Conservation (phyloP, 2,329 filamentous ascomycete genomes). For the Penicillium sp. region DNA sequence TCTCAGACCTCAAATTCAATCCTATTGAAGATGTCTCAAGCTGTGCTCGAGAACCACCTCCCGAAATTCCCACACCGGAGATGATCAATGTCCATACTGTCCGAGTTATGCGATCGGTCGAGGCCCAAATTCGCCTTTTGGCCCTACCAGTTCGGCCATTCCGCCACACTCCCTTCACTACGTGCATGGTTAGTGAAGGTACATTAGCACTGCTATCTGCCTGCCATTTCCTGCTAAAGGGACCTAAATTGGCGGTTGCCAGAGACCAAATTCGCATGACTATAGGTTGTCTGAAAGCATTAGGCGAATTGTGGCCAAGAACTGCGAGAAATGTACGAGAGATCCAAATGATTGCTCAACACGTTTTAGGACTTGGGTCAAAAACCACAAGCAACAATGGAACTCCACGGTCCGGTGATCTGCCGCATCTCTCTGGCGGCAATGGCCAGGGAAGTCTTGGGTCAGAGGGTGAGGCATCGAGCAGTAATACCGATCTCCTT, state of each 20-base stretch:
- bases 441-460: constrained; percentile 1
- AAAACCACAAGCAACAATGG: background rate
- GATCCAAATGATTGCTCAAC: constrained; percentile 46
- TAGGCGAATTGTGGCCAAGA: constrained; percentile 46
- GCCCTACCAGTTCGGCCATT: constrained; percentile 41
- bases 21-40: constrained; percentile 45
- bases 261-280: constrained; percentile 48
- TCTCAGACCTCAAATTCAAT: constrained; percentile 47
- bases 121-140: constrained; percentile 46
- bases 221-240: constrained; percentile 39
- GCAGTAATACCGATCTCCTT: constrained; percentile 10
- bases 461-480: constrained; percentile 3
- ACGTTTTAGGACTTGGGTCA: constrained; percentile 28
- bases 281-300: constrained; percentile 45
- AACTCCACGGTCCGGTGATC: background rate
- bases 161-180: constrained; percentile 45
- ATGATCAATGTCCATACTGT: constrained; percentile 45
- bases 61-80: constrained; percentile 20
- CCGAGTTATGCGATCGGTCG: constrained; percentile 43
- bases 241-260: constrained; percentile 38
- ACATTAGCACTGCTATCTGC: constrained; percentile 41
- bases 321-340: constrained; percentile 43
- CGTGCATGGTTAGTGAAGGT: constrained; percentile 48
- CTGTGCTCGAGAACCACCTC: constrained; percentile 33
- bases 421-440: constrained; percentile 7